Conservation (phyloP, 2,329 filamentous ascomycete species). For the Pseudopyricularia cyperi region DNA sequence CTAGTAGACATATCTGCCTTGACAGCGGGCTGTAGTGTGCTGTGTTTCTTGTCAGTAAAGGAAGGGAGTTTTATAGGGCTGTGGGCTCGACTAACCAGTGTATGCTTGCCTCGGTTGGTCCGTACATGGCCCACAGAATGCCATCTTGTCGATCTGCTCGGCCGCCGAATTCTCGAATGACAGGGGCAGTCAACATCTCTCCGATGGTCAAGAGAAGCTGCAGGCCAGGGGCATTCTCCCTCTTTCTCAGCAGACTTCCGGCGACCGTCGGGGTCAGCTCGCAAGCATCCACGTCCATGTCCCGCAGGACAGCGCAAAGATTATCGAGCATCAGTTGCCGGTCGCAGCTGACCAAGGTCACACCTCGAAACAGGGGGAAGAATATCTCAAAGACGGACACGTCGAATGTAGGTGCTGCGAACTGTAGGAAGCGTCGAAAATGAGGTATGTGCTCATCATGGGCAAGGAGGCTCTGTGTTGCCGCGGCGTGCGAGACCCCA, state of each 20-base stretch:
- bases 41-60: slow-evolving; percentile 9
- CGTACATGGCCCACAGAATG: slow-evolving; percentile 87
- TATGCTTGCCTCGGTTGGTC: slow-evolving; percentile 82
- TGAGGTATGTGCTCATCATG: slow-evolving; percentile 65
- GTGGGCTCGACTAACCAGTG: slow-evolving; percentile 45
- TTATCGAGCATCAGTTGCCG: slow-evolving; percentile 62
- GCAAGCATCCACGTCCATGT: slow-evolving; percentile 63
- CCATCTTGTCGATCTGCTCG: slow-evolving; percentile 25
- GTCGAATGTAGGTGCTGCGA: slow-evolving; percentile 85
- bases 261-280: slow-evolving; percentile 85
- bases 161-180: slow-evolving; percentile 70
- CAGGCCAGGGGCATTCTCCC: slow-evolving; percentile 53
- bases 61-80: too few species aligned
- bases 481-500: slow-evolving; percentile 65
- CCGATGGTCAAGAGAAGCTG: slow-evolving; percentile 73
- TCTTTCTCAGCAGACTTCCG: slow-evolving; percentile 58
- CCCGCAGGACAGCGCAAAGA: slow-evolving; percentile 52
- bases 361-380: slow-evolving; percentile 65
- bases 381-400: slow-evolving; percentile 94
- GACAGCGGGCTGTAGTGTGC: slow-evolving; percentile 60
- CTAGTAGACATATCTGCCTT: slow-evolving; percentile 39
- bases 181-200: slow-evolving; percentile 73
- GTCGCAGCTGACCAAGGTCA: slow-evolving; percentile 59
- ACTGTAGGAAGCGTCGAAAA: slow-evolving; percentile 76
- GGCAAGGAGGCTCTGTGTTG: slow-evolving; percentile 68